phyloP scores from a whole-genome alignment of 768 basidiomycete genomes.

The Pilatotrama ljubarskyi region DNA sequence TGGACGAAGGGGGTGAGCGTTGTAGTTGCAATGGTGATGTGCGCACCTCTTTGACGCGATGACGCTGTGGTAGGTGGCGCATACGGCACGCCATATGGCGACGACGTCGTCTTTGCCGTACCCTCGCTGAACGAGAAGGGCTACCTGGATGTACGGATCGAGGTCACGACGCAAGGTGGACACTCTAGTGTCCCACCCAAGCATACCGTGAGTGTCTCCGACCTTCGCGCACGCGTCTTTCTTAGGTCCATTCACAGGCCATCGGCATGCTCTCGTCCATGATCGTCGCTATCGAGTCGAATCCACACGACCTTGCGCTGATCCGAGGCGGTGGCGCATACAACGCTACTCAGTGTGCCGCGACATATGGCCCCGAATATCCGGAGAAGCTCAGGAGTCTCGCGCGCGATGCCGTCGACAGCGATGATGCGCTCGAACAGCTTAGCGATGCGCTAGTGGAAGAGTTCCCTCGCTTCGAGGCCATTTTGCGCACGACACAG shows the following conservation, averaged over 20 bases:
- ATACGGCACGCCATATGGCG: slow-evolving; percentile 49
- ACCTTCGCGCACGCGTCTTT: too few species aligned
- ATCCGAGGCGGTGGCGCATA: slow-evolving; percentile 53
- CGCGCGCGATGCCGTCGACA: slow-evolving; percentile 48
- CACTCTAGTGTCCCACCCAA: slow-evolving; percentile 86
- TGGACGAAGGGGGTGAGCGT: slow-evolving; percentile 83
- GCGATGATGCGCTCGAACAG: slow-evolving; percentile 48
- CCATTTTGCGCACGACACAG: slow-evolving; percentile 69
- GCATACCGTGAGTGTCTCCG: slow-evolving; percentile 59
- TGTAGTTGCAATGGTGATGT: too few species aligned
- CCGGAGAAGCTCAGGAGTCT: slow-evolving; percentile 46
- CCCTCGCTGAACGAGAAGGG: slow-evolving; percentile 80
- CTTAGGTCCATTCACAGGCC: background rate
- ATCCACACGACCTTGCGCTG: slow-evolving; percentile 58
- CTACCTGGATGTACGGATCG: slow-evolving; percentile 57
- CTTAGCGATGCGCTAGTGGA: slow-evolving; percentile 42
- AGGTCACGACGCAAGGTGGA: slow-evolving; percentile 71
- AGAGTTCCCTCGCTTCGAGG: slow-evolving; percentile 35
- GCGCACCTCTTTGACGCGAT: too few species aligned
- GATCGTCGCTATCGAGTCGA: slow-evolving; percentile 64
- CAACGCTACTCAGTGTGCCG: slow-evolving; percentile 58
- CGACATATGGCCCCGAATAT: slow-evolving; percentile 57
- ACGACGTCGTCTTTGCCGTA: slow-evolving; percentile 55
- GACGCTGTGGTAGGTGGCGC: slow-evolving; percentile 33
- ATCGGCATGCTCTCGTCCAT: slow-evolving; percentile 66